These are phyloP conservation scores for Neobulgaria alba DNA, from an alignment of 2,329 filamentous ascomycete species.

Conservation along the genomic window DNA sequence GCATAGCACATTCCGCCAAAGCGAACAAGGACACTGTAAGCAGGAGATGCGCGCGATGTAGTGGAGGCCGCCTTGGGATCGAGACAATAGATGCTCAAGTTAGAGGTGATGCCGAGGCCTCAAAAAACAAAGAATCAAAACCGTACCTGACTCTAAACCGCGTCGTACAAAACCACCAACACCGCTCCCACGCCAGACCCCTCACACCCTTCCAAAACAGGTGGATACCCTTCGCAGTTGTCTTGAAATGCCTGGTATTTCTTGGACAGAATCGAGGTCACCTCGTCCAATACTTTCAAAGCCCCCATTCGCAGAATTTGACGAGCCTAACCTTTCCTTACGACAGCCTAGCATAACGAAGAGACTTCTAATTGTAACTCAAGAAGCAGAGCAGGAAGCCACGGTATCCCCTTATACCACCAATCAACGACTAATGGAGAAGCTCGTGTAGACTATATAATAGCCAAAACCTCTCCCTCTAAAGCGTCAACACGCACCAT, in stretches of 20 bases:
- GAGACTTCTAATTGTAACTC: constrained; percentile 9
- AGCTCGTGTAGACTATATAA: constrained; percentile 15
- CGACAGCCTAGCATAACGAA: constrained; percentile 11
- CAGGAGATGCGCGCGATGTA: too few species aligned
- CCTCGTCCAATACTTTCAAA: constrained; percentile 11
- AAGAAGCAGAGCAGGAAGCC: constrained; percentile 9
- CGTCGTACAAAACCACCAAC: too few species aligned
- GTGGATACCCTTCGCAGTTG: constrained; percentile 9
- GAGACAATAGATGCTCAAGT: too few species aligned
- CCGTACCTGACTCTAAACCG: too few species aligned
- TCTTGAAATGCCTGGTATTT: constrained; percentile 14
- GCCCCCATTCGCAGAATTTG: constrained; percentile 16
- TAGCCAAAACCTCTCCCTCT: constrained; percentile 19
- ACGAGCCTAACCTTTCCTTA: constrained; percentile 12
- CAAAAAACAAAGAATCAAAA: too few species aligned
- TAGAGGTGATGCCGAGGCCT: too few species aligned
- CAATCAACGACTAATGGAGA: constrained; percentile 13
- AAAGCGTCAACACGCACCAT: constrained; percentile 17
- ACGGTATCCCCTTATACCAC: constrained; percentile 13
- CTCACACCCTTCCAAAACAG: too few species aligned
- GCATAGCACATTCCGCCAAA: too few species aligned
- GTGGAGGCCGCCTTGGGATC: too few species aligned
- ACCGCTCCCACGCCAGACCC: too few species aligned
- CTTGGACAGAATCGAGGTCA: constrained; percentile 11
- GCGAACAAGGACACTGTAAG: too few species aligned